Evolutionary conservation across 2,329 filamentous ascomycete genomes (phyloP), one percentile per base, ranked within the genome.

Genomic region (Trichophyton equinum): DNA sequence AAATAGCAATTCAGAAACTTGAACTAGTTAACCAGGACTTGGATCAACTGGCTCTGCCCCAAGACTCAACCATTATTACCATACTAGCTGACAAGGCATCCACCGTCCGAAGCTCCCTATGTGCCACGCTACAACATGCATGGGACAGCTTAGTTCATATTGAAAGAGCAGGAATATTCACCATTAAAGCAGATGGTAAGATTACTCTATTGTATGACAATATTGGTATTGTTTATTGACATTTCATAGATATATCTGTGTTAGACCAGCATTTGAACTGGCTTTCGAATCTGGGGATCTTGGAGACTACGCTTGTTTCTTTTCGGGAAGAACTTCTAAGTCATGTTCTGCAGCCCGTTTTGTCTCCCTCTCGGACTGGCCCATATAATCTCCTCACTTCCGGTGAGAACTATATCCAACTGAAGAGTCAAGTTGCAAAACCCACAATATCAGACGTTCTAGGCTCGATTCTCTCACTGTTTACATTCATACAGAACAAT

Each of bases 81-180:
- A 75, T 95, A 25, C 74, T 96, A 3, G 80, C 85, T 63, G 73
- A 83, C 51, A 82, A 86, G 64, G 81, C 83, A 1, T 83, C 83
- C 27, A 83, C 85, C 67, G 76, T 95, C 61, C 85, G 85, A 64
- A 79, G 81, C 1, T 79, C 82, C 20, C 81, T 94, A 22, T 81
- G 85, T 61, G 82, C 86, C 46, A 82, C 83, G 7, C 80, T 94
- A 44, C 81, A 83, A 49, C 78, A 79, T 60, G 80, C 85, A n/a
- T 96, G 91, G 89, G 81, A 82, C 62, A 76, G 79, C 0, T 76
- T 92, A 49, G 76, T 95, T 11, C 73, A 78, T 1, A 73, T 91
- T 18, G 83, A 77, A 0, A 76, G 81, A 22, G 73, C 76, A 7
- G 76, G 77, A 7, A 78, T 74, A 53, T 74, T 94, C 6, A 79